These are phyloP conservation scores for Rhynchospora pubera DNA, from an alignment of 176 grass and related monocot species.

Conservation along the genomic window DNA sequence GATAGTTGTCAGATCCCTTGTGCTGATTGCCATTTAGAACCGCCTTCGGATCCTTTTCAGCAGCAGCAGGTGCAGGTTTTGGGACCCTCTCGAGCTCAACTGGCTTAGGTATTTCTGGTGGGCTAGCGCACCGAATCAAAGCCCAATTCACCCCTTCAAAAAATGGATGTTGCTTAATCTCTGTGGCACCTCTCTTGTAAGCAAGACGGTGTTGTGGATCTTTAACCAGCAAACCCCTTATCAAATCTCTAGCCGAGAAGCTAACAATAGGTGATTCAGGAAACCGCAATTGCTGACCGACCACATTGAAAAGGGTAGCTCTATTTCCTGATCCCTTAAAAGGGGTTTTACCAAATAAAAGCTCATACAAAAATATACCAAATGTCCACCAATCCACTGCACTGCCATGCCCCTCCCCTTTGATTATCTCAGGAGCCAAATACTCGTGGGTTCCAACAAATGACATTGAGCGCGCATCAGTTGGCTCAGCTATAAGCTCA, in stretches of 20 bases:
- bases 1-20: constrained; percentile 51
- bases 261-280: constrained; percentile 56
- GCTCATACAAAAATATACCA: constrained; percentile 74
- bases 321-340: constrained; percentile 79
- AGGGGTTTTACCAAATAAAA: constrained; percentile 65
- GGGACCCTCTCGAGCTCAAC: constrained; percentile 37
- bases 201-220: constrained; percentile 65
- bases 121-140: constrained; percentile 54
- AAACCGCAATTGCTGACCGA: constrained; percentile 59
- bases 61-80: constrained; percentile 30
- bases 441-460: constrained; percentile 97
- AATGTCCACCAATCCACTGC: constrained; percentile 87
- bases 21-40: constrained; percentile 25
- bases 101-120: constrained; percentile 57
- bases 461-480: constrained; percentile 82
- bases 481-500: constrained; percentile 78
- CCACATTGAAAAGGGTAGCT: constrained; percentile 73
- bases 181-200: constrained; percentile 58
- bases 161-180: constrained; percentile 77
- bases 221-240: constrained; percentile 64
- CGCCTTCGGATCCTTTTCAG: constrained; percentile 26
- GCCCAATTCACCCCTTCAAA: constrained; percentile 78
- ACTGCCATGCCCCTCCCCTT: constrained; percentile 69
- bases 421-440: constrained; percentile 84
- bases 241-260: constrained; percentile 62